Percentiles rank a stretch among this genome's conserved stretches.
Evolutionary conservation across 768 basidiomycete species (phyloP).

Genomic region (Harrya chromipes): DNA sequence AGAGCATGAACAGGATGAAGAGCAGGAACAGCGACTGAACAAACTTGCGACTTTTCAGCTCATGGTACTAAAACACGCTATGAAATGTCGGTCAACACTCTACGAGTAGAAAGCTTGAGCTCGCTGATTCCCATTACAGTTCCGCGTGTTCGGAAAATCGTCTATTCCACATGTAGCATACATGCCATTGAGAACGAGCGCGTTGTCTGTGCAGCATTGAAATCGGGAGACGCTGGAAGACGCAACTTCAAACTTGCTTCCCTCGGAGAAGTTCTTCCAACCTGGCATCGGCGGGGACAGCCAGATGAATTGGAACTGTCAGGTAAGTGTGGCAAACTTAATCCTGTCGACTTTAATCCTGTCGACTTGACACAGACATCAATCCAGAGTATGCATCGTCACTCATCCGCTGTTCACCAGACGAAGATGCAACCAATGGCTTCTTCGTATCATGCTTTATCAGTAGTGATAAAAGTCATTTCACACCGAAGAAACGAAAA

Average conservation of each 20-base stretch:
- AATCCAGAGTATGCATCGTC: conserved; percentile 55
- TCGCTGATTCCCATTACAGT: conserved; percentile 44
- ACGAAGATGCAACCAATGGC: conserved; percentile 89
- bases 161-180: conserved; percentile 97
- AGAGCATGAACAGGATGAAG: conserved; percentile 59
- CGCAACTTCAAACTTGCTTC: conserved; percentile 69
- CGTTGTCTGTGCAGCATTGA: conserved; percentile 75
- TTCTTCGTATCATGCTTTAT: conserved; percentile 98
- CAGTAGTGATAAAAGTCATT: neutral
- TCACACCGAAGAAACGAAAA: conserved; percentile 26
- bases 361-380: neutral
- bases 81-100: conserved; percentile 64
- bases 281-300: conserved; percentile 81
- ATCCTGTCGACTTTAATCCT: neutral
- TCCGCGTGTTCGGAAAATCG: conserved; percentile 72
- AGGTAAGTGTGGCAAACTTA: conserved; percentile 35
- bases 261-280: conserved; percentile 63
- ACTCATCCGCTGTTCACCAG: conserved; percentile 70
- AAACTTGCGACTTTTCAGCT: conserved; percentile 89
- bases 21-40: conserved; percentile 65
- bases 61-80: conserved; percentile 89
- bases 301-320: conserved; percentile 56
- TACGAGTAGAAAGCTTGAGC: neutral
- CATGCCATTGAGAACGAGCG: conserved; percentile 91
- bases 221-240: conserved; percentile 61